Evolutionary conservation across 257 asterid species (phyloP), one percentile per base, ranked within the genome.

Genomic region (Solanum virginianum): DNA sequence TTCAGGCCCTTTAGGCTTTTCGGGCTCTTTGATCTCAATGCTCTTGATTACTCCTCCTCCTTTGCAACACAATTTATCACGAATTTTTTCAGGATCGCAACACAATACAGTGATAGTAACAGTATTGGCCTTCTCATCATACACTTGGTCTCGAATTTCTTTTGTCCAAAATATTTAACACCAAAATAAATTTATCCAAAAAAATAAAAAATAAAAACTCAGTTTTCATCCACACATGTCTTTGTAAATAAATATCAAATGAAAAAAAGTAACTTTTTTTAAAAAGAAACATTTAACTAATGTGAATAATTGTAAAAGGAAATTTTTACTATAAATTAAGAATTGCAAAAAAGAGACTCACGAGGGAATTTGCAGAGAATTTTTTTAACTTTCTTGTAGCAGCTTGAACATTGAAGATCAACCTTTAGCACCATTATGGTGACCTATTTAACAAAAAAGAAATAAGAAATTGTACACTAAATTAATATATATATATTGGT

Each of bases 341-440:
- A 77, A 62, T 51, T 77, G 47, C 63, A 79, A 77, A 47, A 47
- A 79, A 49, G 69, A 59, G 32, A 87, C 97, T 92, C 24, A 95
- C 99, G 94, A 75, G 99, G 99, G 65, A 92, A 90, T 90, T 89
- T 90, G 95, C 98, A 94, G 60, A 95, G 95, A 41, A 91, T 87
- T 90, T 91, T 94, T 90, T 92, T 94, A 90, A 92, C 57, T 90
- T 95, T 93, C 92, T 92, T 95, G 95, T 92, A 95, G 96, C 98
- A 94, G 90, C 92, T 53, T 22, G 95, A 85, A 54, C 99, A 95
- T 63, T 95, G 94, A 36, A 95, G 99, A 91, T 95, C 98, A 83
- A 88, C 98, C 88, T 89, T 89, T 22, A 95, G 93, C 81, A 88
- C 66, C 99, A 95, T 95, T 10, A 43, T 32, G 7, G 98, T 91